phyloP scores from a whole-genome alignment of 306 rosid species.

The Prinsepia uniflora region DNA sequence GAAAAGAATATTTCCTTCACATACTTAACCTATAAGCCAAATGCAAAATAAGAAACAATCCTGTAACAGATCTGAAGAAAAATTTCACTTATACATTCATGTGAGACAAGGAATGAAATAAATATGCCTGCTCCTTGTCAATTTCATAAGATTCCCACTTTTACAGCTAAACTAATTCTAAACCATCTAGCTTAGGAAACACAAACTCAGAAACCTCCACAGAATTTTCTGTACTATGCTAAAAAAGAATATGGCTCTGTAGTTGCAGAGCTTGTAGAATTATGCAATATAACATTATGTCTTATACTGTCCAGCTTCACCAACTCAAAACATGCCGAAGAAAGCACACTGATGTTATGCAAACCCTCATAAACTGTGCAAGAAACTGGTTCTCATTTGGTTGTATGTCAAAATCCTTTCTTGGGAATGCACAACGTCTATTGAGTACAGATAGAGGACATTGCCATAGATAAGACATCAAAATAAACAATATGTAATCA shows the following conservation, averaged over 20 bases:
- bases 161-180: not conserved
- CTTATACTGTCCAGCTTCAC: not conserved
- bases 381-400: not conserved
- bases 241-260: not conserved
- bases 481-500: not conserved
- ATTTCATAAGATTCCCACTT: not conserved
- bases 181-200: not conserved
- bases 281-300: not conserved
- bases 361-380: not conserved
- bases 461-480: constrained; percentile 6
- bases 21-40: constrained; percentile 53
- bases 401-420: not conserved
- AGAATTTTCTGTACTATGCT: not conserved
- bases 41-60: constrained; percentile 34
- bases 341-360: not conserved
- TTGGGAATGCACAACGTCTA: not conserved
- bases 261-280: not conserved
- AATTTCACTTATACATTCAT: not conserved
- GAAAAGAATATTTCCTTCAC: constrained; percentile 69
- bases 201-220: not conserved
- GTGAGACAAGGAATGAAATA: not conserved
- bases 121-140: not conserved
- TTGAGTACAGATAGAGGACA: not conserved
- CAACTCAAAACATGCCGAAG: not conserved
- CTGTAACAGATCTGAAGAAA: not conserved